These are phyloP conservation scores for Apiospora koreana DNA, from an alignment of 2,329 filamentous ascomycete genomes.

Conservation along the genomic window DNA sequence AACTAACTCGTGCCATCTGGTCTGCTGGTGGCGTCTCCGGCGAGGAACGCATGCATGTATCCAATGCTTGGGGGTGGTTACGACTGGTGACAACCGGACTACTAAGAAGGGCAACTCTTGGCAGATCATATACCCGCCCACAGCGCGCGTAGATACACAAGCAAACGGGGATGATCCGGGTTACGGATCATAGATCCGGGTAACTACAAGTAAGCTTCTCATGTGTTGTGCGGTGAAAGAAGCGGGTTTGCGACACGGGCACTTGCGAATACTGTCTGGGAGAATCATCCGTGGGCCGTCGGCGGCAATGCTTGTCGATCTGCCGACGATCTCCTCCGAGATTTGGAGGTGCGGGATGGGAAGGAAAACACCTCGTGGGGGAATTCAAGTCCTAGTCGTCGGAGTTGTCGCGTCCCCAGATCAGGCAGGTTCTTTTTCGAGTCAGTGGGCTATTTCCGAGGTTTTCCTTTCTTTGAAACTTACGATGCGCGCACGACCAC, in stretches of 20 bases:
- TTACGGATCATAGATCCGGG: too few relatives aligned
- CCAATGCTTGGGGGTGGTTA: too few relatives aligned
- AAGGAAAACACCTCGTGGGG: neutral
- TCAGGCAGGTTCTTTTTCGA: neutral
- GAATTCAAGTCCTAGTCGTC: neutral
- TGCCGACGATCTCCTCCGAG: slow-evolving; percentile 4
- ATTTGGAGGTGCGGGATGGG: neutral
- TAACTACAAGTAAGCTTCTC: neutral
- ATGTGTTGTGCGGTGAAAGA: neutral
- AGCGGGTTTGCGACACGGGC: neutral
- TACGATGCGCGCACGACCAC: neutral
- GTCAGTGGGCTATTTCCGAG: neutral
- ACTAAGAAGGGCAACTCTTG: neutral
- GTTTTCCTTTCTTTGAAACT: neutral
- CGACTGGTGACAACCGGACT: too few relatives aligned
- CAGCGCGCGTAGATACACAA: neutral
- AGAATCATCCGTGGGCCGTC: neutral
- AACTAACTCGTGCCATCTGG: neutral
- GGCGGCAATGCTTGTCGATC: neutral
- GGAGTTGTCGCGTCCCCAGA: neutral
- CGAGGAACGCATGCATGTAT: too few relatives aligned
- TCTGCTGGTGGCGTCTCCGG: too few relatives aligned
- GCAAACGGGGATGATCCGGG: neutral
- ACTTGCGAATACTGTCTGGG: neutral
- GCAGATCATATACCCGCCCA: neutral